phyloP scores from a whole-genome alignment of 2,329 filamentous ascomycete genomes.

The Ceratocystis destructans region DNA sequence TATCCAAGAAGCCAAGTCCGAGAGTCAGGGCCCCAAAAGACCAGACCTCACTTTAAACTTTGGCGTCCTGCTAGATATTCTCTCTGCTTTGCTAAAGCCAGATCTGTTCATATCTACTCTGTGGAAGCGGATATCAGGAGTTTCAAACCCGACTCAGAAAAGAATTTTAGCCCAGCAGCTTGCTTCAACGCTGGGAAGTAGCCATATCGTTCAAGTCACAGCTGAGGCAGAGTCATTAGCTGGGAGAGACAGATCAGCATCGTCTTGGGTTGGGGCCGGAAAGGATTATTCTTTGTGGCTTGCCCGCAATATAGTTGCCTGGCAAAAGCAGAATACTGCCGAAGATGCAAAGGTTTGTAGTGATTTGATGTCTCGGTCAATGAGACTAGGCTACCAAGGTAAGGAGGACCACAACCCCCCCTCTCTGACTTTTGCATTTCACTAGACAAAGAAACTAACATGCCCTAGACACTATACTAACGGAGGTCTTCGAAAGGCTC shows the following conservation, averaged over 20 bases:
- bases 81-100: slow-evolving; percentile 24
- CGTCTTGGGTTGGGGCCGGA: slow-evolving; percentile 50
- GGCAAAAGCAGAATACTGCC: slow-evolving; percentile 26
- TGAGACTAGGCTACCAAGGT: slow-evolving; percentile 64
- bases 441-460: slow-evolving; percentile 5
- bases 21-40: slow-evolving; percentile 28
- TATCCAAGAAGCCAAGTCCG: slow-evolving; percentile 36
- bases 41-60: slow-evolving; percentile 34
- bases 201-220: slow-evolving; percentile 36
- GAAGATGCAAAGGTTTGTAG: slow-evolving; percentile 31
- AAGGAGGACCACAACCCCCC: slow-evolving; percentile 22
- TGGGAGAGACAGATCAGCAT: background rate
- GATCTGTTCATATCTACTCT: background rate
- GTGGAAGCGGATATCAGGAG: slow-evolving; percentile 20
- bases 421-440: background rate
- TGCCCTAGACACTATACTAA: slow-evolving; percentile 13
- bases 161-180: slow-evolving; percentile 33
- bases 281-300: slow-evolving; percentile 58
- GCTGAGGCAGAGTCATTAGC: slow-evolving; percentile 36
- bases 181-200: slow-evolving; percentile 34
- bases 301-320: slow-evolving; percentile 45
- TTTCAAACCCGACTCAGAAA: slow-evolving; percentile 21
- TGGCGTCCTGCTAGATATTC: slow-evolving; percentile 31
- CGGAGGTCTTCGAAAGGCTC: slow-evolving; percentile 27
- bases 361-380: slow-evolving; percentile 41